phyloP scores from a whole-genome alignment of 208 protist species.

The Wallacemonas sp. region DNA sequence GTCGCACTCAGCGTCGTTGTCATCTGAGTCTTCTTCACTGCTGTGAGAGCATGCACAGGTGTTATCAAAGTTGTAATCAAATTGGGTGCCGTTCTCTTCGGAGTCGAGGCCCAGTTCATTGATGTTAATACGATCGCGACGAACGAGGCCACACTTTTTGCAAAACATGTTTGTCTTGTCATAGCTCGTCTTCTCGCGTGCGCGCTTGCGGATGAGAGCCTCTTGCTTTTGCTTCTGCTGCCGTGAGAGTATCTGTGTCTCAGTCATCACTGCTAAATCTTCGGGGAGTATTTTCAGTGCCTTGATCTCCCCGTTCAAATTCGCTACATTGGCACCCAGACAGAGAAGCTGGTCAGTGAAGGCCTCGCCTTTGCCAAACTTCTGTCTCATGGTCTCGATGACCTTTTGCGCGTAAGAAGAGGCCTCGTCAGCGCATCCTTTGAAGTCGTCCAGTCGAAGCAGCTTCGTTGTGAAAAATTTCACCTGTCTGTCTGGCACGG shows the following conservation, averaged over 20 bases:
- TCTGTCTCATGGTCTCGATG: slow-evolving; percentile 34
- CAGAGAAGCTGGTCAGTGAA: slow-evolving; percentile 76
- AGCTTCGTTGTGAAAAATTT: slow-evolving; percentile 43
- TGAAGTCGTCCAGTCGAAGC: slow-evolving; percentile 59
- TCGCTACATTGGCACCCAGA: slow-evolving; percentile 72
- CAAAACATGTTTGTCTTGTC: slow-evolving; percentile 85
- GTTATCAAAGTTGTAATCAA: slow-evolving; percentile 92
- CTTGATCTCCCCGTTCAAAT: slow-evolving; percentile 65
- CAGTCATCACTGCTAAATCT: slow-evolving; percentile 67
- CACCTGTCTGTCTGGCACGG: slow-evolving; percentile 26
- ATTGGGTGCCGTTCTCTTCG: slow-evolving; percentile 86
- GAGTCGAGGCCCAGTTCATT: slow-evolving; percentile 88
- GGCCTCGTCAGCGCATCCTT: slow-evolving; percentile 26
- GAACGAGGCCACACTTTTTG: slow-evolving; percentile 77
- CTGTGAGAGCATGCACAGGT: slow-evolving; percentile 72
- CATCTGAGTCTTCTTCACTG: slow-evolving; percentile 33
- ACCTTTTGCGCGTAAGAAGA: slow-evolving; percentile 45
- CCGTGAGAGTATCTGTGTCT: slow-evolving; percentile 64
- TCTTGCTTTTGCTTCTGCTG: slow-evolving; percentile 50
- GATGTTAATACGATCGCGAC: slow-evolving; percentile 84
- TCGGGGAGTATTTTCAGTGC: slow-evolving; percentile 30
- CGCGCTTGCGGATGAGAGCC: slow-evolving; percentile 63
- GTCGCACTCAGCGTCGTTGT: slow-evolving; percentile 6
- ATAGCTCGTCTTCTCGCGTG: slow-evolving; percentile 71
- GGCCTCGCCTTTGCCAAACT: slow-evolving; percentile 39